Conservation (phyloP, 2,329 filamentous ascomycete genomes). For the Pseudogymnoascus sp. region DNA sequence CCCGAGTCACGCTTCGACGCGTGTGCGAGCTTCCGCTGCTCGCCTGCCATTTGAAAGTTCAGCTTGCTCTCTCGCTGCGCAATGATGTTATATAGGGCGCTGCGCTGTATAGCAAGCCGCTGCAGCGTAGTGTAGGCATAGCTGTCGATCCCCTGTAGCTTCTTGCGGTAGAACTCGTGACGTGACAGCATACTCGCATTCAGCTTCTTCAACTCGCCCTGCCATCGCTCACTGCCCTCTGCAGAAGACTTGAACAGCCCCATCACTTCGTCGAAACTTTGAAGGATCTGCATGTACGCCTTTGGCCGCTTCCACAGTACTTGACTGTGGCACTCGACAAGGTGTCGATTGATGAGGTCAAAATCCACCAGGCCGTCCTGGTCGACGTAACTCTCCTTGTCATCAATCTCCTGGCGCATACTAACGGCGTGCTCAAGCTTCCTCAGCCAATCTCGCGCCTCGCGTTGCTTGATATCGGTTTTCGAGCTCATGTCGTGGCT, state of each 20-base stretch:
- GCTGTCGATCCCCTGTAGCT: conserved; percentile 53
- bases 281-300: conserved; percentile 49
- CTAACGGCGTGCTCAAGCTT: conserved; percentile 54
- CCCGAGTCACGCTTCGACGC: conserved; percentile 35
- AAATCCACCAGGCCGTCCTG: conserved; percentile 44
- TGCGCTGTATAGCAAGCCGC: conserved; percentile 52
- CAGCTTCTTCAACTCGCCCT: conserved; percentile 33
- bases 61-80: conserved; percentile 57
- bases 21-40: conserved; percentile 34
- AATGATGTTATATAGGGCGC: conserved; percentile 58
- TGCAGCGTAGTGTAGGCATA: conserved; percentile 56
- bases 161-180: conserved; percentile 52
- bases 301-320: conserved; percentile 58
- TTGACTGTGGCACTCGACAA: conserved; percentile 57
- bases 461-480: conserved; percentile 54
- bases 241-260: conserved; percentile 11
- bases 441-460: conserved; percentile 54
- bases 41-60: conserved; percentile 47
- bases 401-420: conserved; percentile 39
- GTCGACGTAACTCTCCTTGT: conserved; percentile 42
- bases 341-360: conserved; percentile 51
- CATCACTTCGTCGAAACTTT: conserved; percentile 38
- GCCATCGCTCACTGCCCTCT: conserved; percentile 7
- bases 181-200: conserved; percentile 46
- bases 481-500: conserved; percentile 48